These are phyloP conservation scores for Aureobasidium zeae DNA, from an alignment of 2,329 filamentous ascomycete genomes.

Conservation along the genomic window DNA sequence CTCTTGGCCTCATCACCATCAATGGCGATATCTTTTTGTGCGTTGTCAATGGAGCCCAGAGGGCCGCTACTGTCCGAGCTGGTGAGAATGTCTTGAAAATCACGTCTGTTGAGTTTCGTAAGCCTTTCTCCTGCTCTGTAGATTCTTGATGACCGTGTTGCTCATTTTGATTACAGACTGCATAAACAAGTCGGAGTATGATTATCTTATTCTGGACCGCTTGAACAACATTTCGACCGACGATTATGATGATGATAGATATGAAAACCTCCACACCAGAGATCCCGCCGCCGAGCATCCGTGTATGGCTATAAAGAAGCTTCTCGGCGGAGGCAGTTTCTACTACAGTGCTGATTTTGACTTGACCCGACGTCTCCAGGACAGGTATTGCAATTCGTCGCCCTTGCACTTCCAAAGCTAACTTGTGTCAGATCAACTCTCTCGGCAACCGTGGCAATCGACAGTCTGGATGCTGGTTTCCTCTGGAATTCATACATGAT, in stretches of 20 bases:
- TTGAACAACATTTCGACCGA: conserved; percentile 48
- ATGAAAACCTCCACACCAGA: conserved; percentile 45
- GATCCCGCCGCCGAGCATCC: conserved; percentile 75
- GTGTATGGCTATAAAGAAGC: conserved; percentile 80
- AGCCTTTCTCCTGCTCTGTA: conserved; percentile 19
- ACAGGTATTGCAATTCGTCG: conserved; percentile 48
- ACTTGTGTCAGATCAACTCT: conserved; percentile 21
- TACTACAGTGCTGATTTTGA: conserved; percentile 99
- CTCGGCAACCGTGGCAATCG: conserved; percentile 69
- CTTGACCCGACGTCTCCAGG: conserved; percentile 83
- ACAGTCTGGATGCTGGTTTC: conserved; percentile 85
- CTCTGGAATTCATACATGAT: conserved; percentile 99
- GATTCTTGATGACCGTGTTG: not conserved
- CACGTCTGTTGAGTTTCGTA: conserved; percentile 70
- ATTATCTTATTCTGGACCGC: conserved; percentile 57
- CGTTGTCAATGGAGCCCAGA: conserved; percentile 69
- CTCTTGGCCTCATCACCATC: conserved; percentile 76
- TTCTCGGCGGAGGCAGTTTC: conserved; percentile 86
- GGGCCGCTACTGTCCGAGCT: conserved; percentile 72
- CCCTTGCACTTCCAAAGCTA: not conserved
- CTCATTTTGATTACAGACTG: conserved; percentile 51
- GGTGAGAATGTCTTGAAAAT: conserved; percentile 88
- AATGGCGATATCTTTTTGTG: conserved; percentile 81
- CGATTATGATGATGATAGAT: conserved; percentile 45
- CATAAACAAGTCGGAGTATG: conserved; percentile 76